Evolutionary conservation across 495 filamentous ascomycete genomes (phyloP).

Genomic region (Penicillium longicatenatum): DNA sequence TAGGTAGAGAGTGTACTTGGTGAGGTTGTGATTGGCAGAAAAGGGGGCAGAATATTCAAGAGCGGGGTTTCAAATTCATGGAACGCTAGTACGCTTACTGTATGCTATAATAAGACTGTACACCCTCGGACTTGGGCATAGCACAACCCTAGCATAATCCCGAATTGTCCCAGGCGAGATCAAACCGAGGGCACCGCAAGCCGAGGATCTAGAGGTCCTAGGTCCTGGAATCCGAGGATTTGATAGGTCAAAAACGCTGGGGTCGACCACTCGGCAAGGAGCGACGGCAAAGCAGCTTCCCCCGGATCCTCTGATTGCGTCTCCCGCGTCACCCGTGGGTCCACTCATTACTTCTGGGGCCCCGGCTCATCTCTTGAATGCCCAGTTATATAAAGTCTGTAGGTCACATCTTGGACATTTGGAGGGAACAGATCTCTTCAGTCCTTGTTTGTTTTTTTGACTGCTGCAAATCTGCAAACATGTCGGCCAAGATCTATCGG

Average conservation of each 20-base stretch:
- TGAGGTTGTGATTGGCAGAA: too few species aligned
- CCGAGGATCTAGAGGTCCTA: not conserved
- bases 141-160: too few species aligned
- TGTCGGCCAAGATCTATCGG: constrained; percentile 28
- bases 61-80: too few species aligned
- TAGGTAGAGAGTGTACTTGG: too few species aligned
- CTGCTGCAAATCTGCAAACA: constrained; percentile 6
- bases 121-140: too few species aligned
- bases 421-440: not conserved
- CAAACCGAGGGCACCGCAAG: too few species aligned
- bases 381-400: not conserved
- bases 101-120: too few species aligned
- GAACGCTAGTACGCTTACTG: too few species aligned
- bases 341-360: not conserved
- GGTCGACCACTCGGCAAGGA: not conserved
- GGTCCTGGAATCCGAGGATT: not conserved
- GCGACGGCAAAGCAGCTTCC: not conserved
- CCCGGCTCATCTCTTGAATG: not conserved
- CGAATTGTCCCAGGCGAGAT: too few species aligned
- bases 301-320: not conserved
- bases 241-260: not conserved
- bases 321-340: not conserved
- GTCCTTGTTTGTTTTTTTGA: not conserved
- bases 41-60: too few species aligned
- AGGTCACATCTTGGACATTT: not conserved